Base-by-base conservation (phyloP, 2,329 filamentous ascomycete genomes). In the Madurella mycetomatis region DNA sequence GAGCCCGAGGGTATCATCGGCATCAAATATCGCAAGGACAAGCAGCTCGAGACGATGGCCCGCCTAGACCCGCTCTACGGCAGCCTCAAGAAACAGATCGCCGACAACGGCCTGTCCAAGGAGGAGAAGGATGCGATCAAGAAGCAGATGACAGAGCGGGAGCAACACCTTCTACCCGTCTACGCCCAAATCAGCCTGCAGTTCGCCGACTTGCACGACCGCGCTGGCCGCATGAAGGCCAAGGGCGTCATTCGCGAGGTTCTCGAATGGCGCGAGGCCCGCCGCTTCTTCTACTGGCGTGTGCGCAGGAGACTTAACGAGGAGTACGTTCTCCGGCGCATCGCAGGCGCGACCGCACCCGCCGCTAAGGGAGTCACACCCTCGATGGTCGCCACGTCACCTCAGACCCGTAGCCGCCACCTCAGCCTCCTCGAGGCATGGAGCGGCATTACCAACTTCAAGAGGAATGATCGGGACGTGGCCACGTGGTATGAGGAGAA, bases 261-360 rank as follows among this genome's bases (percentile, higher is more conserved):
- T 12, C 81, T 99, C 41, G 82, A 87, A 67, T 97, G 92, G 94
- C 80, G 83, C 70, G 88, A 96, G 65, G 86, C 92, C 9, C 87
- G 94, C 62, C 87, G 92, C 69, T 97, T 94, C 89, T 97, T 99
- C 81, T 99, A 97, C 87, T 99, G 95, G 94, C 92, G 94, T 74
- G 86, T 96, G 59, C 92, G 95, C 73, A 88, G 94, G 70, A 85
- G 94, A 75, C 81, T 99, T 69, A 97, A 95, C 74, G 94, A 99
- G 77, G 94, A 99, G 76, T 90, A 95, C 73, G 90, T 99, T 65
- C 81, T 99, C 71, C 94, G 92, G 77, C 90, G 90, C 74, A 90
- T 99, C 82, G 78, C 76, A 5, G 62, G 70, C 9, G 69, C 72
- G 11, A 63, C 71, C 2, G 60, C 69, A 55, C 61, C 69, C 37